Evolutionary conservation across 2,329 filamentous ascomycete species (phyloP).

Genomic region (Penicillium capsulatum): DNA sequence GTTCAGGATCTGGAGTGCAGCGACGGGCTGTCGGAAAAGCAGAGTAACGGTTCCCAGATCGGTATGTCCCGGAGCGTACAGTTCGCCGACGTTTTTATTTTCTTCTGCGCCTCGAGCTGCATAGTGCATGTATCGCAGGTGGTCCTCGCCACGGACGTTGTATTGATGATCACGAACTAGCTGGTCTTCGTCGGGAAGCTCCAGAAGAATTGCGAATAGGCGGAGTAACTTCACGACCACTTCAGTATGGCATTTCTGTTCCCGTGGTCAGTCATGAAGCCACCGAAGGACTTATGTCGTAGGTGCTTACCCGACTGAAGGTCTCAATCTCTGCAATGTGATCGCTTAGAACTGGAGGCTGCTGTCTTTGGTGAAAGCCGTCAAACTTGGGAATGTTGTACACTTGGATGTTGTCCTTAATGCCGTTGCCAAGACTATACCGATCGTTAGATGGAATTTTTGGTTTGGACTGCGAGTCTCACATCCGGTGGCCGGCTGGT

Average conservation of each 20-base stretch:
- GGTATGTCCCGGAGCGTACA: conserved; percentile 52
- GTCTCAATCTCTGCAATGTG: conserved; percentile 54
- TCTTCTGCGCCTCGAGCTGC: conserved; percentile 48
- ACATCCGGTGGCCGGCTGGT: conserved; percentile 43
- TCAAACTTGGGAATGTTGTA: conserved; percentile 60
- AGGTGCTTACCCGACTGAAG: conserved; percentile 43
- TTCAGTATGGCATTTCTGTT: conserved; percentile 31
- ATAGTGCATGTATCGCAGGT: conserved; percentile 62
- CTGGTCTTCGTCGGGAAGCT: conserved; percentile 57
- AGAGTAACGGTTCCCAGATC: conserved; percentile 56
- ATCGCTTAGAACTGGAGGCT: conserved; percentile 48
- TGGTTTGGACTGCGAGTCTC: too few relatives aligned
- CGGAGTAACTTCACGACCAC: conserved; percentile 47
- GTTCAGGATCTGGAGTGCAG: conserved; percentile 55
- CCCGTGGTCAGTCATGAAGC: neutral
- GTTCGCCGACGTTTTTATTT: conserved; percentile 42
- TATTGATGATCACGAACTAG: conserved; percentile 56
- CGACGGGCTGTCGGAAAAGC: conserved; percentile 57
- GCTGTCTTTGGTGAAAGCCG: conserved; percentile 43
- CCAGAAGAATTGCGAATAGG: conserved; percentile 58
- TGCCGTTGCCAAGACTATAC: conserved; percentile 35
- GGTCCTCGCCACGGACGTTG: conserved; percentile 55
- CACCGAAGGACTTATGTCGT: neutral
- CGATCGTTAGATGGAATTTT: too few relatives aligned
- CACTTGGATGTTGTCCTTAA: conserved; percentile 55